Base-by-base conservation (phyloP, 1,284 basidiomycete species). In the Fistulinella cinereoalba region DNA sequence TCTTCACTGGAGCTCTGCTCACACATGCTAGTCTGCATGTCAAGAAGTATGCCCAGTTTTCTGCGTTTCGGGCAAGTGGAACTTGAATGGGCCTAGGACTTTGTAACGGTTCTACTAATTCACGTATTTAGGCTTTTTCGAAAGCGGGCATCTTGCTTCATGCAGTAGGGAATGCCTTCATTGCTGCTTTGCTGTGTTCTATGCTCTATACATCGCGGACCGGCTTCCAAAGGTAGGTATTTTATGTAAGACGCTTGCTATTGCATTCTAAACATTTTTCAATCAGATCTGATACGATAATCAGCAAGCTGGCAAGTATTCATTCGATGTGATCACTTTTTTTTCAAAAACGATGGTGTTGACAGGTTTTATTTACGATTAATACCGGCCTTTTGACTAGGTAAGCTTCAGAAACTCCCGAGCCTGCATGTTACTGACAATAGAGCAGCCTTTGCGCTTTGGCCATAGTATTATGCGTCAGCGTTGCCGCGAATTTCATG, bases 201-300 rank as follows among this genome's bases (percentile, higher is more conserved):
- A 64, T 83, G 37, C 68, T 84, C n/a, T 74, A 76, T 47, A 61
- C 55, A 10, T 79, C 78, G 2, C 70, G 80, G 27, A 81, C 80
- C 9, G 79, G 79, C 6, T 80, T 81, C 62, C 64, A 66, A 19
- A 73, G 69, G 79, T 72, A 40, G 49, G 55, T 50, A 34, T 19
- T 24, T n/a, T 22, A 28, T 19, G 13, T n/a, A 8, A 15, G 3
- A 7, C 21, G 2, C 33, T 23, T 22, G 9, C 33, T 6, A 1
- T 1, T 39, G 9, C 33, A 8, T 10, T 31, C 23, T 45, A 12
- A 60, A 43, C 21, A 23, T 15, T 23, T 21, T 11, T 16, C 24
- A 11, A 4, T 27, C 46, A 74, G 74, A 31, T 74, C 77, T 2
- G 74, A 79, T 45, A 69, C 61, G 3, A 67, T 77, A 53, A 72